Conservation (phyloP, 2,329 filamentous ascomycete genomes). For the Fusarium paranaense region DNA sequence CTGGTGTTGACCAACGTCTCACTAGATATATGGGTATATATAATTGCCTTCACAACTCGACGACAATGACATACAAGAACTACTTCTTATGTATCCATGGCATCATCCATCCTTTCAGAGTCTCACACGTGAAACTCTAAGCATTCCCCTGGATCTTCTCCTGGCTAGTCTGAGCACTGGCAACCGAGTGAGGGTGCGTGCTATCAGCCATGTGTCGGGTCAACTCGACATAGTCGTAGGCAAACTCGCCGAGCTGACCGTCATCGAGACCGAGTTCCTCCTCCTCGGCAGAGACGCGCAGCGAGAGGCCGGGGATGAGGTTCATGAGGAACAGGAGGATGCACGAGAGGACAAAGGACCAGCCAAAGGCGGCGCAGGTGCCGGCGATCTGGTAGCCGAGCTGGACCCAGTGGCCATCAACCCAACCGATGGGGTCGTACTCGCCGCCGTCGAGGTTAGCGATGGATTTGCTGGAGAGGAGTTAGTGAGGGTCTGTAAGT, state of each 20-base stretch:
- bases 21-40: not conserved
- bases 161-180: slow-evolving; percentile 41
- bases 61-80: not conserved
- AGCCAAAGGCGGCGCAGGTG: slow-evolving; percentile 71
- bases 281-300: slow-evolving; percentile 74
- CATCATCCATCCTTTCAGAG: not conserved
- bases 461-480: slow-evolving; percentile 69
- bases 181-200: slow-evolving; percentile 35
- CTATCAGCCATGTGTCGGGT: slow-evolving; percentile 69
- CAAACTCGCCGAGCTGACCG: slow-evolving; percentile 83
- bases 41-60: not conserved
- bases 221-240: slow-evolving; percentile 84
- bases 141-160: slow-evolving; percentile 45
- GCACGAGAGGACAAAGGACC: slow-evolving; percentile 75
- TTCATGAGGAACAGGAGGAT: slow-evolving; percentile 78
- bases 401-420: slow-evolving; percentile 77
- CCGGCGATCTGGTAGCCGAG: slow-evolving; percentile 79
- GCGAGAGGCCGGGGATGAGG: slow-evolving; percentile 75
- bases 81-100: not conserved
- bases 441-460: slow-evolving; percentile 77
- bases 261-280: slow-evolving; percentile 79
- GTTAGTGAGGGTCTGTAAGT: slow-evolving; percentile 27
- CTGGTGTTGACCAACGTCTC: not conserved
- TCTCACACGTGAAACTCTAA: not conserved
- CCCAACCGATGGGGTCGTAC: slow-evolving; percentile 72